Conservation (phyloP, 192 early-diverging fungal species). For the Pecoramyces ruminantium region DNA sequence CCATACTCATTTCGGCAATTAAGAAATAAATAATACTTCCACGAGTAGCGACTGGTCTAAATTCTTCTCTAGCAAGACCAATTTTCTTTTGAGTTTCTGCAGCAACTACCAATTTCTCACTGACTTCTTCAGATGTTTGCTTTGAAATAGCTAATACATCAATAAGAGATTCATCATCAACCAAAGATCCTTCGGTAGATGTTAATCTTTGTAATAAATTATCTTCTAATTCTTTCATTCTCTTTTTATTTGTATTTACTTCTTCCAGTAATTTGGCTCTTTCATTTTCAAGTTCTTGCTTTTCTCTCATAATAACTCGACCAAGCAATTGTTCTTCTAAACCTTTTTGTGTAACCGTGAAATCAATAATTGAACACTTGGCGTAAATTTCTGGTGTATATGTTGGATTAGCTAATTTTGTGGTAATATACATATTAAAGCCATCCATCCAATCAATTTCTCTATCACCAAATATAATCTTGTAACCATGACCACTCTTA, state of each 20-base stretch:
- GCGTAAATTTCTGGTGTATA: conserved; percentile 50
- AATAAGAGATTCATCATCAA: conserved; percentile 50
- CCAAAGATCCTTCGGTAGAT: conserved; percentile 43
- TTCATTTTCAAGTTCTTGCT: conserved; percentile 49
- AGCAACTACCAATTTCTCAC: conserved; percentile 42
- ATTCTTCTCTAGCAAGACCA: conserved; percentile 41
- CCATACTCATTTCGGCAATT: conserved; percentile 52
- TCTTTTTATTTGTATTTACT: conserved; percentile 44
- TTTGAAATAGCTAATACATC: conserved; percentile 46
- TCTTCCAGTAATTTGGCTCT: conserved; percentile 44
- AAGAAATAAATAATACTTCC: conserved; percentile 48
- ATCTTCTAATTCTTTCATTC: conserved; percentile 54
- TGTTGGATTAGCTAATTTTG: conserved; percentile 45
- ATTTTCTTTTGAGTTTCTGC: conserved; percentile 54
- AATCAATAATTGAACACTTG: conserved; percentile 45
- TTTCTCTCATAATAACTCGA: conserved; percentile 45
- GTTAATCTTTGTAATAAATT: conserved; percentile 42
- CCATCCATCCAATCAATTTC: conserved; percentile 38
- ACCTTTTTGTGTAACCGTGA: conserved; percentile 42
- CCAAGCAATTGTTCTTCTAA: conserved; percentile 46
- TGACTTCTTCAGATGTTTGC: conserved; percentile 44
- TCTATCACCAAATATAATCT: conserved; percentile 45
- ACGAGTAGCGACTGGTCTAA: conserved; percentile 37
- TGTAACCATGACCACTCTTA: conserved; percentile 33
- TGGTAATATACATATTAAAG: conserved; percentile 43